These are phyloP conservation scores for Plasmodium relictum DNA, from an alignment of 169 alveolate genomes.

Conservation along the genomic window DNA sequence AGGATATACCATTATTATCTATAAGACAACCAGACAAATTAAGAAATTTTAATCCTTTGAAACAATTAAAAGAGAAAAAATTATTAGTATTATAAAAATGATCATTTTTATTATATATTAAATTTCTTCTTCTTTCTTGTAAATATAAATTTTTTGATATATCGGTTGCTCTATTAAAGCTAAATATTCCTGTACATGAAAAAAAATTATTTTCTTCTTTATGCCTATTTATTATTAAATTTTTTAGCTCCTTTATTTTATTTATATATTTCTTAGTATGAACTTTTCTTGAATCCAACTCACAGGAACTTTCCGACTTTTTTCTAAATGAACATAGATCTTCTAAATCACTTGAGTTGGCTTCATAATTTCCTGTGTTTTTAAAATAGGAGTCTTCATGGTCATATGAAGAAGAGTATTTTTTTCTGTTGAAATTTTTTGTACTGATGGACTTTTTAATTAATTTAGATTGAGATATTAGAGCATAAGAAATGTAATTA, in stretches of 20 bases:
- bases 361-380: too few species aligned
- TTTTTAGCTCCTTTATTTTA: constrained; percentile 8
- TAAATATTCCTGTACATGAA: constrained; percentile 31
- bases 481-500: constrained; percentile 29
- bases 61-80: constrained; percentile 31
- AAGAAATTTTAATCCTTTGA: constrained; percentile 44
- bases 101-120: constrained; percentile 45
- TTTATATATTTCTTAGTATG: constrained; percentile 2
- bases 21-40: constrained; percentile 38
- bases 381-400: too few species aligned
- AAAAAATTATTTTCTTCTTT: constrained; percentile 37
- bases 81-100: constrained; percentile 6
- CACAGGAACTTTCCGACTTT: too few species aligned
- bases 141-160: constrained; percentile 23
- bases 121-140: constrained; percentile 47
- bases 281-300: too few species aligned
- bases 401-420: background rate
- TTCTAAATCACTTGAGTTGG: too few species aligned
- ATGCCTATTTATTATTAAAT: constrained; percentile 36
- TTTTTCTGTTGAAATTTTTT: background rate
- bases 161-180: constrained; percentile 58
- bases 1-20: constrained; percentile 29
- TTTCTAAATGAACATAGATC: too few species aligned
- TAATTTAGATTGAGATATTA: constrained; percentile 9
- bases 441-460: background rate